Evolutionary conservation across 768 basidiomycete species (phyloP), one percentile per base, ranked within the genome.

Genomic region (Amanita rubescens): DNA sequence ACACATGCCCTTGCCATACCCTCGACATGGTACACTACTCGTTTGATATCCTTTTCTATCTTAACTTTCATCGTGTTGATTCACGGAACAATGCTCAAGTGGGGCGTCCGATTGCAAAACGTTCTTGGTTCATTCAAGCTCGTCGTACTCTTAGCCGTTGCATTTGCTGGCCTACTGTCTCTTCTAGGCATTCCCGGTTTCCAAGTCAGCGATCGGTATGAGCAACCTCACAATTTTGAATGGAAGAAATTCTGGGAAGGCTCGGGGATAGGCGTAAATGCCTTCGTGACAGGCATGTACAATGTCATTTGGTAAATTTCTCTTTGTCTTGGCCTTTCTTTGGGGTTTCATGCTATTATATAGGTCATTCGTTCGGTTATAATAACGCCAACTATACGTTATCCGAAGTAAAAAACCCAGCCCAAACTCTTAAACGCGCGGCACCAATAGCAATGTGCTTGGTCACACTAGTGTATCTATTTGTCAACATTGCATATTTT

Each of bases 381-480:
- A 78, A 80, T 2, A 86, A 84, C 54, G 85, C 85, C 8, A 87
- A 89, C 60, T 87, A 86, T 57, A 83, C 81, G 0, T 69, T 90
- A 4, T 85, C 84, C 3, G 87, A 90, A 61, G 72, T 87, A 5
- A 75, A 74, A 20, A 76, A 89, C 57, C 88, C 87, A 1, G 75
- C 89, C 3, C 73, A 76, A 37, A 89, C 86, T 1, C 78, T 90
- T 62, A 86, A 82, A 60, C 70, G 76, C 9, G 88, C 87, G 0
- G 84, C 82, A 1, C 85, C 87, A 0, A 60, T 85, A 3, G 85
- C 84, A 0, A 77, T 89, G 73, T 48, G 72, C 6, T 69, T 73
- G 20, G 80, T 87, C n/a, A 73, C 79, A 0, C 57, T 75, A 0
- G 73, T 82, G 5, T 90, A 90, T 58, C 42, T 89, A 30, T 69